phyloP scores from a whole-genome alignment of 257 asterid genomes.

The Avicennia marina region DNA sequence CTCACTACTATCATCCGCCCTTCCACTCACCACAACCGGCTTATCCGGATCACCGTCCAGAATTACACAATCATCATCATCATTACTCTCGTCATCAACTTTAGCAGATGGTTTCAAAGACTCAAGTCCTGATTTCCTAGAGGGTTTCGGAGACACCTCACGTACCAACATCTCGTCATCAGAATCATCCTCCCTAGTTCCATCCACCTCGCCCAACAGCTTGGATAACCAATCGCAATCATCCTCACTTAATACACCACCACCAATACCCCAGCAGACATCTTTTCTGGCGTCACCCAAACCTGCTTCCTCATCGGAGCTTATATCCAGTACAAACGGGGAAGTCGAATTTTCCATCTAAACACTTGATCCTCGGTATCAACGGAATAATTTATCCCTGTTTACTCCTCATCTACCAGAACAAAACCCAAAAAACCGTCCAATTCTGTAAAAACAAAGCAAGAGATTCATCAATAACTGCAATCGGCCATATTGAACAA shows the following conservation, averaged over 20 bases:
- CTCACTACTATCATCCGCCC: conserved; percentile 11
- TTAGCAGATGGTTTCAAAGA: conserved; percentile 16
- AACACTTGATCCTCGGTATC: no score
- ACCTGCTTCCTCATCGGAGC: conserved; percentile 71
- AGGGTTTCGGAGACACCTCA: conserved; percentile 30
- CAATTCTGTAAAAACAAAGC: no score
- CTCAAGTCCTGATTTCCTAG: conserved; percentile 21
- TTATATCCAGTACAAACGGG: conserved; percentile 43
- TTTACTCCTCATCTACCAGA: no score
- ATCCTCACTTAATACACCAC: conserved; percentile 23
- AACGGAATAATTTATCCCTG: no score
- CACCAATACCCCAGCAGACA: conserved; percentile 14
- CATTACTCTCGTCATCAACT: conserved; percentile 30
- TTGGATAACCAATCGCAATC: conserved; percentile 57
- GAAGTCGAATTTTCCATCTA: conserved; percentile 49
- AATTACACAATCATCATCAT: conserved; percentile 79
- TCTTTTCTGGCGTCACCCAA: conserved; percentile 25
- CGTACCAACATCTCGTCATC: conserved; percentile 55
- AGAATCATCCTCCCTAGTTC: conserved; percentile 28
- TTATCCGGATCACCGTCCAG: conserved; percentile 75
- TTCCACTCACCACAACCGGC: conserved; percentile 23
- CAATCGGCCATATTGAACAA: no score
- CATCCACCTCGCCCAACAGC: conserved; percentile 43
- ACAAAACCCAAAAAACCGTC: no score
- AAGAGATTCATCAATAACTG: no score